Conservation (phyloP, 139 green algal species). For the Ettlia oleoabundans region DNA sequence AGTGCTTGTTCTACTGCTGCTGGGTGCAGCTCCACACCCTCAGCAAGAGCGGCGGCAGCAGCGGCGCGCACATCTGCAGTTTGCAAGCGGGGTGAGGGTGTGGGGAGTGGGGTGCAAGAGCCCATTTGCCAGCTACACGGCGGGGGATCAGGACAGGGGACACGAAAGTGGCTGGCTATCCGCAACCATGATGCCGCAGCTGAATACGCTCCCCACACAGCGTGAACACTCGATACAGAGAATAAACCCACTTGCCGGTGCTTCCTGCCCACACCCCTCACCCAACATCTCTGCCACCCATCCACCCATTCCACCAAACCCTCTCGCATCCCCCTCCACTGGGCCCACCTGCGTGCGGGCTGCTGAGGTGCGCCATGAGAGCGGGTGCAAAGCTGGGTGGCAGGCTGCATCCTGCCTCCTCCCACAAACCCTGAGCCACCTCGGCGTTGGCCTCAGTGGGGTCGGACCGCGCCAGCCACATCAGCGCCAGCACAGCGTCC, state of each 20-base stretch:
- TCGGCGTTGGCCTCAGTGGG: constrained; percentile 62
- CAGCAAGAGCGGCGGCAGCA: constrained; percentile 52
- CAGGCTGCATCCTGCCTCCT: constrained; percentile 36
- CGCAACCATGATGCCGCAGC: too few species aligned
- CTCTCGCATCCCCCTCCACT: neutral
- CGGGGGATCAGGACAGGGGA: too few species aligned
- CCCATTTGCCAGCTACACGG: too few species aligned
- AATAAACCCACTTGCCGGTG: too few species aligned
- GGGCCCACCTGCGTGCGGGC: constrained; percentile 20
- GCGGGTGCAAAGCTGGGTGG: constrained; percentile 18
- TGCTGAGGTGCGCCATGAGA: constrained; percentile 50
- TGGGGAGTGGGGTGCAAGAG: neutral
- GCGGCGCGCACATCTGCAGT: constrained; percentile 57
- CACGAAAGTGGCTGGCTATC: too few species aligned
- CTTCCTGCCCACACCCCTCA: too few species aligned
- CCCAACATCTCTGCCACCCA: too few species aligned
- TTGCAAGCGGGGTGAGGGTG: constrained; percentile 5
- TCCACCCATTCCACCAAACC: too few species aligned
- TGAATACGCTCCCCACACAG: too few species aligned
- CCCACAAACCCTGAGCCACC: constrained; percentile 62
- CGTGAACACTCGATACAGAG: too few species aligned
- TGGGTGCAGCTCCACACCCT: constrained; percentile 44
- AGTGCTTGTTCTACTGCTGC: constrained; percentile 39
- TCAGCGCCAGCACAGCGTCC: constrained; percentile 45
- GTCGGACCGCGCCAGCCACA: constrained; percentile 72